These are phyloP conservation scores for Amyloporia xantha DNA, from an alignment of 768 basidiomycete species.

Conservation along the genomic window DNA sequence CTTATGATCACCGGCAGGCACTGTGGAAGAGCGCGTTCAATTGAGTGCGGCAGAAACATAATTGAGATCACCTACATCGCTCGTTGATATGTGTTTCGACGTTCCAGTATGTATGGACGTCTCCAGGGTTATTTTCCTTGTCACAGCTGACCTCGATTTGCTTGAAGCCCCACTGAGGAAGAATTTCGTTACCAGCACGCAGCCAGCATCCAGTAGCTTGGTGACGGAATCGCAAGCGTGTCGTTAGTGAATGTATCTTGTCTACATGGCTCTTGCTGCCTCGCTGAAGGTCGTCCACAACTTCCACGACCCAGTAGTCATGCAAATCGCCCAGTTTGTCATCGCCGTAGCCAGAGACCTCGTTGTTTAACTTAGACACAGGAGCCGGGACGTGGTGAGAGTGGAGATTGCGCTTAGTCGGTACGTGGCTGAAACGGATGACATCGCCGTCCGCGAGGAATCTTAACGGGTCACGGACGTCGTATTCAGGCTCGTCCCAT, in stretches of 20 bases:
- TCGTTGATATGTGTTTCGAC: slow-evolving; percentile 98
- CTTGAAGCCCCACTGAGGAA: slow-evolving; percentile 99
- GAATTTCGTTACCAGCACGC: slow-evolving; percentile 76
- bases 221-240: slow-evolving; percentile 81
- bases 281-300: slow-evolving; percentile 82
- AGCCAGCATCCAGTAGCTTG: slow-evolving; percentile 77
- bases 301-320: slow-evolving; percentile 90
- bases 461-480: slow-evolving; percentile 59
- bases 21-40: slow-evolving; percentile 32
- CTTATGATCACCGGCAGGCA: slow-evolving; percentile 77
- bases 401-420: slow-evolving; percentile 89
- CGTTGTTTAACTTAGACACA: slow-evolving; percentile 80
- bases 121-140: slow-evolving; percentile 74
- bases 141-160: slow-evolving; percentile 95
- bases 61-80: slow-evolving; percentile 57
- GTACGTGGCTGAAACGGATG: slow-evolving; percentile 72
- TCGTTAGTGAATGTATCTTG: slow-evolving; percentile 85
- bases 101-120: slow-evolving; percentile 94
- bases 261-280: slow-evolving; percentile 51
- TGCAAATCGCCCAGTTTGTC: slow-evolving; percentile 78
- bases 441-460: slow-evolving; percentile 73
- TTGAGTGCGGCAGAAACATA: neutral
- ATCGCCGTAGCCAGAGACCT: slow-evolving; percentile 95
- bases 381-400: slow-evolving; percentile 88
- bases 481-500: slow-evolving; percentile 69